Evolutionary conservation across 2,329 filamentous ascomycete species (phyloP).

Genomic region (Akanthomyces lecanii): DNA sequence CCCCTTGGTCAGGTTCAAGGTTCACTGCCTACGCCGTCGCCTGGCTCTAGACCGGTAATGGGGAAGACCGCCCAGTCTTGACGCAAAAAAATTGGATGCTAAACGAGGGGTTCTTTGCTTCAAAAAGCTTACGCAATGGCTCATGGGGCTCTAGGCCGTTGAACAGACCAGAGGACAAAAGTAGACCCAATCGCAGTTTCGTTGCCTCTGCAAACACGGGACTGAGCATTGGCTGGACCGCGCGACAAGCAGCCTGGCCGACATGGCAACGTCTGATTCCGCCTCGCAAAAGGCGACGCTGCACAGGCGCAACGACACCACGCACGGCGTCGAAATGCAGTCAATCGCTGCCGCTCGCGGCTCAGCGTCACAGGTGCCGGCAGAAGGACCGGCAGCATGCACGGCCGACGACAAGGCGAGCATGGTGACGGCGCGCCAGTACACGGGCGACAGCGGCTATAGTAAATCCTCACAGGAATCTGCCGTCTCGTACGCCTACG

Average conservation of each 20-base stretch:
- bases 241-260: background rate
- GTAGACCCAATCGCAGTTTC: background rate
- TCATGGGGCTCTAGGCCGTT: background rate
- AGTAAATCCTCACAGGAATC: background rate
- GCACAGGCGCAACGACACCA: background rate
- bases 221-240: background rate
- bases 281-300: background rate
- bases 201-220: background rate
- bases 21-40: background rate
- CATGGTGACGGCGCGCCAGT: background rate
- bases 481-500: constrained; percentile 21
- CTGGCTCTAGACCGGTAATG: background rate
- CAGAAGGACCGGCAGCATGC: background rate
- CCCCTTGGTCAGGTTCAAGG: background rate
- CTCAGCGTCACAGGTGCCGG: background rate
- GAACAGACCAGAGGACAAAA: background rate
- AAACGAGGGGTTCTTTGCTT: background rate
- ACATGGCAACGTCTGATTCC: background rate
- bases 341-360: background rate
- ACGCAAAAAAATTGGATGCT: too few species aligned
- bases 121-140: background rate
- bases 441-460: background rate
- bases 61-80: background rate
- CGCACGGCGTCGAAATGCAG: background rate
- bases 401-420: background rate